phyloP scores from a whole-genome alignment of 345 rosid species.

The Toxicodendron radicans region DNA sequence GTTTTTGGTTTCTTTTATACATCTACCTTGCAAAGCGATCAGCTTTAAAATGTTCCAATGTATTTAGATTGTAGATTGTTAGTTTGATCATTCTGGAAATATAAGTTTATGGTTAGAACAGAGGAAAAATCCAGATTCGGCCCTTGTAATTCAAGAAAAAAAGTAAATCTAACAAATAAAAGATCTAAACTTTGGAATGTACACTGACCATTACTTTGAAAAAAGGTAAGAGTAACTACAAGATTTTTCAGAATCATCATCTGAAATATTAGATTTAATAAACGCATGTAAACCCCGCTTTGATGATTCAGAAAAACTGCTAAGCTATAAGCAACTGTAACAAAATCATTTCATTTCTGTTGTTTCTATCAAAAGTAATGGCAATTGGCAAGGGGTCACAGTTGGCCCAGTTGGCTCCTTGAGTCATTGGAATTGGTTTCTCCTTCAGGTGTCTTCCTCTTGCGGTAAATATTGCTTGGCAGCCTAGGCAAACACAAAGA shows the following conservation, averaged over 20 bases:
- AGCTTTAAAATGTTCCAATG: too few relatives aligned
- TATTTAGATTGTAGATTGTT: too few relatives aligned
- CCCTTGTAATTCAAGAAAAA: not conserved
- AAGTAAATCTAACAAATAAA: not conserved
- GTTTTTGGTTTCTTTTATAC: too few relatives aligned
- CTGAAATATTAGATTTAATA: not conserved
- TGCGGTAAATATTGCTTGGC: slow-evolving; percentile 51
- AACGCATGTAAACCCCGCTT: slow-evolving; percentile 8
- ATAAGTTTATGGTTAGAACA: too few relatives aligned
- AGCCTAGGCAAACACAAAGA: slow-evolving; percentile 43
- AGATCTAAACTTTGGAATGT: not conserved
- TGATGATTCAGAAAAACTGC: slow-evolving; percentile 15
- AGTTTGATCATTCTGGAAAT: too few relatives aligned
- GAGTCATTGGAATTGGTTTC: slow-evolving; percentile 54
- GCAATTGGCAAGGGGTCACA: slow-evolving; percentile 23
- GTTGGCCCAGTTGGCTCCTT: slow-evolving; percentile 31
- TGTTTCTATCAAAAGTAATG: slow-evolving; percentile 20
- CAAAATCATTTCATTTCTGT: slow-evolving; percentile 22
- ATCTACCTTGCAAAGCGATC: too few relatives aligned
- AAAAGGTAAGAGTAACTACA: slow-evolving; percentile 19
- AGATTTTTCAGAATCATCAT: not conserved
- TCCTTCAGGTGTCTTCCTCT: slow-evolving; percentile 51
- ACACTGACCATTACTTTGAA: slow-evolving; percentile 4
- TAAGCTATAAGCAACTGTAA: slow-evolving; percentile 32
- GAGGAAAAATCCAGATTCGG: too few relatives aligned